A percentile compares a stretch with the other conserved stretches of the same genome.
phyloP scores from a whole-genome alignment of 1,139 yeast genomes.

The Geotrichum histeridarum region DNA sequence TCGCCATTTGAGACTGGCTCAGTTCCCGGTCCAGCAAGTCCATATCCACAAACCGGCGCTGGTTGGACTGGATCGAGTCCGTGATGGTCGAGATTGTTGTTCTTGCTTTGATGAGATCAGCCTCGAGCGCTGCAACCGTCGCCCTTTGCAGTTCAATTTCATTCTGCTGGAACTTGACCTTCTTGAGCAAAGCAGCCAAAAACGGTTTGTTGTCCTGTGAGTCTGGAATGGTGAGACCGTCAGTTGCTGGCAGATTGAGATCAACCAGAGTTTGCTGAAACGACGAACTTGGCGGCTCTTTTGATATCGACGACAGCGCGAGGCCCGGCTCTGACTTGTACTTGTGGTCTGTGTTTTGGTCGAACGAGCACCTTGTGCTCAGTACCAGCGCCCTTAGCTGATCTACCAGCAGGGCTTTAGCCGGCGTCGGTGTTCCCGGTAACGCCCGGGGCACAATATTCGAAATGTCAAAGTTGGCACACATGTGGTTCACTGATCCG shows the following conservation, averaged over 20 bases:
- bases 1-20: conserved; percentile 56
- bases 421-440: conserved; percentile 27
- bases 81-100: conserved; percentile 38
- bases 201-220: conserved; percentile 10
- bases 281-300: neutral
- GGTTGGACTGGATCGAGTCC: conserved; percentile 36
- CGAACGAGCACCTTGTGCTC: too few relatives aligned
- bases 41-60: conserved; percentile 32
- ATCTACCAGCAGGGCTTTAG: conserved; percentile 24
- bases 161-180: conserved; percentile 38
- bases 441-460: conserved; percentile 13
- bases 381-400: conserved; percentile 20
- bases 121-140: conserved; percentile 37
- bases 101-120: conserved; percentile 37
- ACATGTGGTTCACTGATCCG: neutral
- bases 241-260: neutral
- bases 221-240: neutral
- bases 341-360: neutral
- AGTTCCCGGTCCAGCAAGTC: conserved; percentile 41
- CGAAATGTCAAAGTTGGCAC: neutral
- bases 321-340: conserved; percentile 5
- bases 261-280: conserved; percentile 12
- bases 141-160: conserved; percentile 38
- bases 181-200: conserved; percentile 28
- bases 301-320: neutral